Percentiles rank a stretch among this genome's conserved stretches.
Evolutionary conservation across 768 basidiomycete species (phyloP).

Genomic region (Hygrophoropsis aurantiaca): DNA sequence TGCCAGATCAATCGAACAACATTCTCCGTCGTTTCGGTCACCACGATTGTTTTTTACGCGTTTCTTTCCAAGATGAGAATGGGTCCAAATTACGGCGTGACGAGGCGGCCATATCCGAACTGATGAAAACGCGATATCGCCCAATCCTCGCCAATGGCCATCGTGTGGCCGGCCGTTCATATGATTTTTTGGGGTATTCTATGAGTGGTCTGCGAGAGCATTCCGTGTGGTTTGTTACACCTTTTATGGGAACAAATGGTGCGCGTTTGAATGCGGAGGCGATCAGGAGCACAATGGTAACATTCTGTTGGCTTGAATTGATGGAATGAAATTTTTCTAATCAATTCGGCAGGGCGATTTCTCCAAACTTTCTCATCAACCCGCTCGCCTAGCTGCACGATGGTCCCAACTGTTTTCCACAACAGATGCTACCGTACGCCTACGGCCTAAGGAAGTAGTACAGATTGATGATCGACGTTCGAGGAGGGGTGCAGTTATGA

Average conservation of each 20-base stretch:
- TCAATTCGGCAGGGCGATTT: constrained; percentile 38
- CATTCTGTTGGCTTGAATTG: background rate
- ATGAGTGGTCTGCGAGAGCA: constrained; percentile 53
- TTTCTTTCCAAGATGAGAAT: constrained; percentile 49
- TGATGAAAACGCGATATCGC: constrained; percentile 36
- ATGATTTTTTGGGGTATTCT: constrained; percentile 50
- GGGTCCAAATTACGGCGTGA: constrained; percentile 36
- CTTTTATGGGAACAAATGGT: constrained; percentile 34
- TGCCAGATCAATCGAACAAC: constrained; percentile 37
- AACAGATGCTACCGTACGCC: constrained; percentile 44
- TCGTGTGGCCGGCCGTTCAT: constrained; percentile 42
- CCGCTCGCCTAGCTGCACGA: constrained; percentile 51
- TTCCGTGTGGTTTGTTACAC: constrained; percentile 47
- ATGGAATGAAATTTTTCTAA: background rate
- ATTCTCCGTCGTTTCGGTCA: constrained; percentile 36
- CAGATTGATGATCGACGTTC: constrained; percentile 31
- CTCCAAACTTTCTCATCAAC: constrained; percentile 33
- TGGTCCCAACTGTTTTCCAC: constrained; percentile 56
- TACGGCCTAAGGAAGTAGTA: constrained; percentile 35
- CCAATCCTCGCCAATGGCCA: constrained; percentile 33
- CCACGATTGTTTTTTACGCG: constrained; percentile 45
- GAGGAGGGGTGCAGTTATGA: constrained; percentile 35
- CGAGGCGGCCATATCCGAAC: constrained; percentile 26
- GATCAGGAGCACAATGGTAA: constrained; percentile 37
- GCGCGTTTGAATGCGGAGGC: constrained; percentile 17